phyloP scores from a whole-genome alignment of 2,329 filamentous ascomycete genomes.

The Monosporascus sp. region DNA sequence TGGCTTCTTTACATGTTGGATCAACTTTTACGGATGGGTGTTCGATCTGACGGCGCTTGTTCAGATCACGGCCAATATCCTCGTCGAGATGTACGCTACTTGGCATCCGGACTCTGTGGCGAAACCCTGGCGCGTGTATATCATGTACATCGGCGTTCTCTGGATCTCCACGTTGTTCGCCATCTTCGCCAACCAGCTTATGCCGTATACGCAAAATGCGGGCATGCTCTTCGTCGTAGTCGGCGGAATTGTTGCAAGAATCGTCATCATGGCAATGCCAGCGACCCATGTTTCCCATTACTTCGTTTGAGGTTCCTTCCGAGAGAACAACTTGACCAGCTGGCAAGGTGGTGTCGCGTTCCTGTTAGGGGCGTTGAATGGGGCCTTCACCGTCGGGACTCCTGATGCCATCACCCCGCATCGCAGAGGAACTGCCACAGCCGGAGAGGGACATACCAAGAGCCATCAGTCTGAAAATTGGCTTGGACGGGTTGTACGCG shows the following conservation, averaged over 20 bases:
- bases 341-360: conserved; percentile 58
- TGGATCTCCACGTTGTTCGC: conserved; percentile 48
- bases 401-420: conserved; percentile 57
- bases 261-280: conserved; percentile 50
- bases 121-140: conserved; percentile 53
- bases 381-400: conserved; percentile 60
- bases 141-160: conserved; percentile 50
- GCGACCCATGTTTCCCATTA: conserved; percentile 40
- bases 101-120: conserved; percentile 49
- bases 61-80: conserved; percentile 53
- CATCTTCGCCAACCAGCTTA: conserved; percentile 50
- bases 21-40: conserved; percentile 57
- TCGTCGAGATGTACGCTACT: conserved; percentile 55
- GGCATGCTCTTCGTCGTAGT: conserved; percentile 51
- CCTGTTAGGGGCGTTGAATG: conserved; percentile 59
- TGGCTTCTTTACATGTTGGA: conserved; percentile 41
- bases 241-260: conserved; percentile 47
- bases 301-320: conserved; percentile 48
- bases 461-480: conserved; percentile 44
- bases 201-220: conserved; percentile 46
- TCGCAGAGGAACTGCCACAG: conserved; percentile 54
- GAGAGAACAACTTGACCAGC: conserved; percentile 44
- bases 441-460: conserved; percentile 44
- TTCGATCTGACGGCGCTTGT: conserved; percentile 55
- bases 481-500: conserved; percentile 39